Evolutionary conservation across 1,284 basidiomycete genomes (phyloP).

Genomic region (Cryptococcus jaspeensis): DNA sequence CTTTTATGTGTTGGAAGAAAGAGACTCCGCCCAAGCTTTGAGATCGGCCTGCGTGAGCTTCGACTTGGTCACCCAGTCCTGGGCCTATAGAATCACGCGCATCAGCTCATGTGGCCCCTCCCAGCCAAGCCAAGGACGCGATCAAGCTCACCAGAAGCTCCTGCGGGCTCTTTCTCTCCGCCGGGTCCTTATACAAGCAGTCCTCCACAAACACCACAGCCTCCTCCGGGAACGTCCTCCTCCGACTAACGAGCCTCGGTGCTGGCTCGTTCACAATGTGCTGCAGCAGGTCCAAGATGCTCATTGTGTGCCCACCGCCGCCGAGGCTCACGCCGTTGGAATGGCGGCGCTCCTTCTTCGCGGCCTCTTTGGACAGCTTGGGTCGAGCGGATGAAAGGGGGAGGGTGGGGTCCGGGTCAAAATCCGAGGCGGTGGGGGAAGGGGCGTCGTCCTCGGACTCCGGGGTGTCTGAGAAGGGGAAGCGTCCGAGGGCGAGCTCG

Average conservation of each 20-base stretch:
- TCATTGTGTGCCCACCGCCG: conserved; percentile 86
- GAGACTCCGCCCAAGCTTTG: conserved; percentile 29
- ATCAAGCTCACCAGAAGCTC: conserved; percentile 62
- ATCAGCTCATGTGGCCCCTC: neutral
- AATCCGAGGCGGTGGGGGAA: conserved; percentile 13
- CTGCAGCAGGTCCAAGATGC: conserved; percentile 91
- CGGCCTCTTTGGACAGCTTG: conserved; percentile 15
- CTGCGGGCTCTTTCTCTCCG: conserved; percentile 72
- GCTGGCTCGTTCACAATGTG: conserved; percentile 97
- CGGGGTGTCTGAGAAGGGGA: conserved; percentile 80
- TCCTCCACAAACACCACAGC: conserved; percentile 77
- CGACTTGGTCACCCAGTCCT: conserved; percentile 39
- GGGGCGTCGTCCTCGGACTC: conserved; percentile 55
- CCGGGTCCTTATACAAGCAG: conserved; percentile 81
- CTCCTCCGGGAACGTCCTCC: conserved; percentile 59
- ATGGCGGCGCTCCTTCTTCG: conserved; percentile 53
- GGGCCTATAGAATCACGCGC: conserved; percentile 27
- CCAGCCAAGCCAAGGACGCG: neutral
- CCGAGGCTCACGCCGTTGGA: conserved; percentile 82
- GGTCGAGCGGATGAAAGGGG: conserved; percentile 38
- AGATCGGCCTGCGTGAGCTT: conserved; percentile 36
- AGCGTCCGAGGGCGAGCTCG: conserved; percentile 88
- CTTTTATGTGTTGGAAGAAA: neutral
- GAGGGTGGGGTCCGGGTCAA: conserved; percentile 47
- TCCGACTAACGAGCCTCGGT: conserved; percentile 63